phyloP scores from a whole-genome alignment of 2,329 filamentous ascomycete species.

The Fusarium equiseti region DNA sequence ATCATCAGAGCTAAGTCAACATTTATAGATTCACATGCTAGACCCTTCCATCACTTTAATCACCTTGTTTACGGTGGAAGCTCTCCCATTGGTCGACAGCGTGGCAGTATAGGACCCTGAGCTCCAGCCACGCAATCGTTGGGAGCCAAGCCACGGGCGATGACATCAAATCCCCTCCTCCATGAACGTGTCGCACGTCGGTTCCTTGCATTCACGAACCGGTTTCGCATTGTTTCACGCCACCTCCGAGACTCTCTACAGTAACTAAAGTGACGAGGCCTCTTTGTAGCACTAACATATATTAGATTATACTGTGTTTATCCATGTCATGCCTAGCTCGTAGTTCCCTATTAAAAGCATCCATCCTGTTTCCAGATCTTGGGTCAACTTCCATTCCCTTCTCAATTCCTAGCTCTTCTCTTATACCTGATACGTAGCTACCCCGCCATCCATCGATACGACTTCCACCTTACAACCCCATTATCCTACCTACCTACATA shows the following conservation, averaged over 20 bases:
- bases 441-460: slow-evolving; percentile 32
- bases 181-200: slow-evolving; percentile 24
- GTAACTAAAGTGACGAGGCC: slow-evolving; percentile 38
- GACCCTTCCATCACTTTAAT: slow-evolving; percentile 7
- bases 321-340: not conserved
- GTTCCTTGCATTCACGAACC: slow-evolving; percentile 30
- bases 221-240: slow-evolving; percentile 36
- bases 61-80: not conserved
- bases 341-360: slow-evolving; percentile 29
- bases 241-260: slow-evolving; percentile 12
- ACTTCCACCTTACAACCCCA: slow-evolving; percentile 24
- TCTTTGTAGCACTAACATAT: slow-evolving; percentile 20
- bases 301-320: not conserved
- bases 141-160: slow-evolving; percentile 39
- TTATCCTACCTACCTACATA: not conserved
- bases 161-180: slow-evolving; percentile 40
- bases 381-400: not conserved
- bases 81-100: slow-evolving; percentile 9
- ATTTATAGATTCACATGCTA: slow-evolving; percentile 10
- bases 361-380: not conserved
- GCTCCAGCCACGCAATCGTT: slow-evolving; percentile 37
- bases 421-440: slow-evolving; percentile 26
- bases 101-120: slow-evolving; percentile 42
- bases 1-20: not conserved
- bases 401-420: slow-evolving; percentile 20